Conservation (phyloP, 2,329 filamentous ascomycete genomes). For the Trichocomaceae sp. region DNA sequence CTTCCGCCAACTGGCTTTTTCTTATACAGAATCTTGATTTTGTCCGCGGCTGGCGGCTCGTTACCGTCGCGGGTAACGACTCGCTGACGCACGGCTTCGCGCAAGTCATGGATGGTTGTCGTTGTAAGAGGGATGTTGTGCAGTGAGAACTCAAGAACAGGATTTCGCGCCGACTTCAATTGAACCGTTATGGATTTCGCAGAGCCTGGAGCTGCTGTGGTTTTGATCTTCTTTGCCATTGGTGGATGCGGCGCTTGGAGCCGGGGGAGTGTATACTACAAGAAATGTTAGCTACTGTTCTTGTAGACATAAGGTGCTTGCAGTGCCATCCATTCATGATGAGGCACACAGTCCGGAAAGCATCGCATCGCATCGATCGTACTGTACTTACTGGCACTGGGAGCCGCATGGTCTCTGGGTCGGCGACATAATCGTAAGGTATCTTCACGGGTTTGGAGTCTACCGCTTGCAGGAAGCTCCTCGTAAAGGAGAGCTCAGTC, state of each 20-base stretch:
- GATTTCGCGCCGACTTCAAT: slow-evolving; percentile 61
- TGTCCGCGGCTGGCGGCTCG: slow-evolving; percentile 47
- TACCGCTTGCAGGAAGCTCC: slow-evolving; percentile 71
- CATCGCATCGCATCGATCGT: too few species aligned
- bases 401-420: slow-evolving; percentile 69
- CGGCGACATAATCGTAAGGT: slow-evolving; percentile 82
- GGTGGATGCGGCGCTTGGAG: slow-evolving; percentile 38
- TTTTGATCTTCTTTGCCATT: slow-evolving; percentile 38
- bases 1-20: slow-evolving; percentile 65
- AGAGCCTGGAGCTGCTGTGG: slow-evolving; percentile 29
- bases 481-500: slow-evolving; percentile 81
- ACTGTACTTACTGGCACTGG: slow-evolving; percentile 61
- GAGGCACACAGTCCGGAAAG: neutral
- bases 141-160: slow-evolving; percentile 61
- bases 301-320: neutral
- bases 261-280: slow-evolving; percentile 43
- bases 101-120: slow-evolving; percentile 73
- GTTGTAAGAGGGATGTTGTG: slow-evolving; percentile 53
- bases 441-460: slow-evolving; percentile 75
- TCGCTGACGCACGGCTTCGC: slow-evolving; percentile 59
- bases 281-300: neutral
- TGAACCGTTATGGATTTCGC: slow-evolving; percentile 33
- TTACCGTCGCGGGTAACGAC: slow-evolving; percentile 49
- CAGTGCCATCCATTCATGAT: neutral
- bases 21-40: slow-evolving; percentile 77